Percentiles rank a stretch among this genome's conserved stretches.
phyloP scores from a whole-genome alignment of 2,329 filamentous ascomycete genomes.

The Microdochium trichocladiopsis region DNA sequence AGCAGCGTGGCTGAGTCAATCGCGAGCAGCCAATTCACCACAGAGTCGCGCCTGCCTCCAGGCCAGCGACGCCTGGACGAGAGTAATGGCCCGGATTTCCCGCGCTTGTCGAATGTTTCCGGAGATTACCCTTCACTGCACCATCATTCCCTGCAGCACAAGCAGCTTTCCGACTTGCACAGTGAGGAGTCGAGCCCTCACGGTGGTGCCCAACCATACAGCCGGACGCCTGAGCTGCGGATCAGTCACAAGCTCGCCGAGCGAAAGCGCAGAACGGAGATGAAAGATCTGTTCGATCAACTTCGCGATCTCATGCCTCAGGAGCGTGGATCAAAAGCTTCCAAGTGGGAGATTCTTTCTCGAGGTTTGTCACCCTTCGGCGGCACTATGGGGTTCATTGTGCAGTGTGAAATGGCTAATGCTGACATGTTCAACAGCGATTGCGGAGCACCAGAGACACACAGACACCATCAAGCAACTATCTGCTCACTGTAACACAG shows the following conservation, averaged over 20 bases:
- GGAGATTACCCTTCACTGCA: constrained; percentile 55
- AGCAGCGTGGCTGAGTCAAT: constrained; percentile 73
- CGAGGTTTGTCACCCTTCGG: constrained; percentile 55
- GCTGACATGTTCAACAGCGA: constrained; percentile 34
- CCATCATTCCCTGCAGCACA: constrained; percentile 71
- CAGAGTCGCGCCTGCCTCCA: constrained; percentile 62
- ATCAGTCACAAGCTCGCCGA: constrained; percentile 83
- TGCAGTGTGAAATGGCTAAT: background rate
- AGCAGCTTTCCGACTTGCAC: constrained; percentile 61
- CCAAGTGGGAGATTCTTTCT: constrained; percentile 83
- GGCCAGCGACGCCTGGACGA: constrained; percentile 71
- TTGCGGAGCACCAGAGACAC: constrained; percentile 53
- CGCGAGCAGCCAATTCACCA: constrained; percentile 72
- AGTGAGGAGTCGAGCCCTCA: constrained; percentile 46
- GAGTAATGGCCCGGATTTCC: constrained; percentile 34
- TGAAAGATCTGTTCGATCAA: constrained; percentile 83
- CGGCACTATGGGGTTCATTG: too few relatives aligned
- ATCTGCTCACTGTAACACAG: constrained; percentile 34
- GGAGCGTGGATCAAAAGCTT: constrained; percentile 75
- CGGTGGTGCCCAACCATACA: constrained; percentile 65
- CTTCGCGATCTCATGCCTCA: constrained; percentile 72
- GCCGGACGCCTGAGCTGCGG: constrained; percentile 72
- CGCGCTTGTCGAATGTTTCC: constrained; percentile 40
- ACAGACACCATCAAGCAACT: constrained; percentile 38
- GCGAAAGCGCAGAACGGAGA: constrained; percentile 75